phyloP scores from a whole-genome alignment of 306 rosid species.

The Vigna radiata region DNA sequence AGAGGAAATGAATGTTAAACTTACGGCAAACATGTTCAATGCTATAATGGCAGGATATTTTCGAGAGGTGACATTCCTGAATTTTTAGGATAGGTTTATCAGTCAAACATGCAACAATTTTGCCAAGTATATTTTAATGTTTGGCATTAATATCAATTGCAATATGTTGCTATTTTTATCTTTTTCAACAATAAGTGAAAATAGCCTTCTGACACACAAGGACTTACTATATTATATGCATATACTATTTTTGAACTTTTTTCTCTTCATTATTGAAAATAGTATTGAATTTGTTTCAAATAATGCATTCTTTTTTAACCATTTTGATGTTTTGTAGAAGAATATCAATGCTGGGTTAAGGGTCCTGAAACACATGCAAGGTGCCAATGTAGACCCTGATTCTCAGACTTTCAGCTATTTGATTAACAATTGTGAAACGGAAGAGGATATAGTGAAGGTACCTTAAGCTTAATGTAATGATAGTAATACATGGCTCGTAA shows the following conservation, averaged over 20 bases:
- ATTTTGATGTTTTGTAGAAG: constrained; percentile 63
- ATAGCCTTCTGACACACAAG: constrained; percentile 1
- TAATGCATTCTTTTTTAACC: constrained; percentile 30
- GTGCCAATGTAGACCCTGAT: constrained; percentile 71
- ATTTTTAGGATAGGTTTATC: constrained; percentile 25
- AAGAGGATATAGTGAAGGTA: constrained; percentile 75
- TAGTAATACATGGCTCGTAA: constrained; percentile 25
- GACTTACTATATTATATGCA: constrained; percentile 16
- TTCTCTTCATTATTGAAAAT: not conserved
- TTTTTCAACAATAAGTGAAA: constrained; percentile 26
- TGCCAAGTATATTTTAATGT: constrained; percentile 23
- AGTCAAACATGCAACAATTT: constrained; percentile 29
- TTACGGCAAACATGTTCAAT: constrained; percentile 71
- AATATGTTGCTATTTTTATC: not conserved
- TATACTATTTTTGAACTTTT: constrained; percentile 14
- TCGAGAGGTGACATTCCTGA: constrained; percentile 71
- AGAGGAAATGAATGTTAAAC: constrained; percentile 56
- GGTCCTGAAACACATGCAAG: constrained; percentile 72
- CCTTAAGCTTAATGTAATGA: constrained; percentile 31
- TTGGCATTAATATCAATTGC: constrained; percentile 38
- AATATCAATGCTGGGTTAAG: constrained; percentile 57
- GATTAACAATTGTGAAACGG: constrained; percentile 64
- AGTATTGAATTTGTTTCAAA: constrained; percentile 19
- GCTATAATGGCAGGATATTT: constrained; percentile 88
- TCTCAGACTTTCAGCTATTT: constrained; percentile 69